A percentile compares a stretch with the other conserved stretches of the same genome.
Conservation (phyloP, 2,329 filamentous ascomycete genomes). For the Paecilomyces fulvus region DNA sequence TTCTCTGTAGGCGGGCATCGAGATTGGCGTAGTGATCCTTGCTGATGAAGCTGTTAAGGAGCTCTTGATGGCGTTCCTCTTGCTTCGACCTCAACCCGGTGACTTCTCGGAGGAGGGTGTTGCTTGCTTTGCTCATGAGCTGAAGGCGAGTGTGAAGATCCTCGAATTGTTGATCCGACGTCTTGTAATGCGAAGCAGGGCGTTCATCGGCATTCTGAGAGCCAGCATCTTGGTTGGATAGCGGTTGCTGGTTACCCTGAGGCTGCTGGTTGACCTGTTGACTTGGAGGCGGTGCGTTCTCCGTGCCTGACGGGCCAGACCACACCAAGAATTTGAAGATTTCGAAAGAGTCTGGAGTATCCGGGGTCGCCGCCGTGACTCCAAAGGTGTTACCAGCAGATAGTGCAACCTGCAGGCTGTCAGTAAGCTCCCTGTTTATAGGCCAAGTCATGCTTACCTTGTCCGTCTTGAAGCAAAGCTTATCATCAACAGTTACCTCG, state of each 20-base stretch:
- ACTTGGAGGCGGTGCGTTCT: constrained; percentile 24
- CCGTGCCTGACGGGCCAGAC: constrained; percentile 35
- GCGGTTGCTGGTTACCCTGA: constrained; percentile 23
- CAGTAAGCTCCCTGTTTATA: constrained; percentile 3
- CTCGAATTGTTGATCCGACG: constrained; percentile 55
- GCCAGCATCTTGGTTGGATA: constrained; percentile 17
- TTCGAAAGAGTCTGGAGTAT: constrained; percentile 91
- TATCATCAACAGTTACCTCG: constrained; percentile 71
- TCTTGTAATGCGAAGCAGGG: constrained; percentile 37
- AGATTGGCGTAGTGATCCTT: constrained; percentile 32
- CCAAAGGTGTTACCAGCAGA: constrained; percentile 79
- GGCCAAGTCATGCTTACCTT: constrained; percentile 35
- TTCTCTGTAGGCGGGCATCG: constrained; percentile 43
- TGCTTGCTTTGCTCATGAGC: constrained; percentile 52
- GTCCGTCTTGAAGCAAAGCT: constrained; percentile 72
- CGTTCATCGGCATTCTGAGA: constrained; percentile 34
- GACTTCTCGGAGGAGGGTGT: constrained; percentile 45
- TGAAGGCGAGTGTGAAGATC: constrained; percentile 79
- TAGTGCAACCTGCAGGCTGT: constrained; percentile 52
- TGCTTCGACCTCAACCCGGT: constrained; percentile 44
- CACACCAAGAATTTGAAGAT: constrained; percentile 76
- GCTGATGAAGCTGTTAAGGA: constrained; percentile 30
- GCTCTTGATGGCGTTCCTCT: constrained; percentile 47
- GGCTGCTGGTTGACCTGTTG: constrained; percentile 16
- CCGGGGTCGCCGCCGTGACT: constrained; percentile 77